Conservation (phyloP, 192 early-diverging fungal genomes). For the Chytriomyces confervae region DNA sequence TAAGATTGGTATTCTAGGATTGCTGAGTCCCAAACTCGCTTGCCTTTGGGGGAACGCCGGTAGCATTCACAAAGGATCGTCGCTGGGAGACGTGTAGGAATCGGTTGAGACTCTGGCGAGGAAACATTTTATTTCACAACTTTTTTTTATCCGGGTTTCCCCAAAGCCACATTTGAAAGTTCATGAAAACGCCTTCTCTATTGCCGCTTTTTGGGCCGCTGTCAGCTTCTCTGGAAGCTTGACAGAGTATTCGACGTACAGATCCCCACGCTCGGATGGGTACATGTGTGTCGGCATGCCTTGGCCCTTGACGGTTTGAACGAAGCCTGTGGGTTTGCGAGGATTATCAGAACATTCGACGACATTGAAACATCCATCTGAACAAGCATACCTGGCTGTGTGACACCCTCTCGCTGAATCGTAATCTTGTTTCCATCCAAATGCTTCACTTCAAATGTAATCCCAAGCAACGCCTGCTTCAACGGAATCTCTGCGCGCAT, state of each 20-base stretch:
- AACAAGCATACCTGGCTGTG: slow-evolving; percentile 60
- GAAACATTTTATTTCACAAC: no score
- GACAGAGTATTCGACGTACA: slow-evolving; percentile 90
- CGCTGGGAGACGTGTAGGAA: no score
- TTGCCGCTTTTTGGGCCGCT: slow-evolving; percentile 35
- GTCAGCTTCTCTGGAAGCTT: slow-evolving; percentile 74
- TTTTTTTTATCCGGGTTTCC: not conserved
- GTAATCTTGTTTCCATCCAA: slow-evolving; percentile 68
- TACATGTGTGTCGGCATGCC: slow-evolving; percentile 85
- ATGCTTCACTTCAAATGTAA: slow-evolving; percentile 75
- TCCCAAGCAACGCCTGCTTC: slow-evolving; percentile 80
- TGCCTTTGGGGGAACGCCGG: no score
- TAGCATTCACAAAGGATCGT: no score
- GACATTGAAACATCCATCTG: not conserved
- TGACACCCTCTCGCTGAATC: slow-evolving; percentile 50
- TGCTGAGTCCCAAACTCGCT: no score
- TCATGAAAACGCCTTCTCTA: slow-evolving; percentile 29
- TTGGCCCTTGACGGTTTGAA: slow-evolving; percentile 77
- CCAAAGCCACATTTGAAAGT: not conserved
- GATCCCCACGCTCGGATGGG: slow-evolving; percentile 68
- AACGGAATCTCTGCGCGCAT: slow-evolving; percentile 79
- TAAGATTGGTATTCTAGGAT: no score
- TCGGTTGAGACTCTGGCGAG: no score
- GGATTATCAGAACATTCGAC: not conserved
- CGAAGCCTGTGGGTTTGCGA: slow-evolving; percentile 58